Evolutionary conservation across 2,329 filamentous ascomycete species (phyloP).

Genomic region (Pyrenophora teres): DNA sequence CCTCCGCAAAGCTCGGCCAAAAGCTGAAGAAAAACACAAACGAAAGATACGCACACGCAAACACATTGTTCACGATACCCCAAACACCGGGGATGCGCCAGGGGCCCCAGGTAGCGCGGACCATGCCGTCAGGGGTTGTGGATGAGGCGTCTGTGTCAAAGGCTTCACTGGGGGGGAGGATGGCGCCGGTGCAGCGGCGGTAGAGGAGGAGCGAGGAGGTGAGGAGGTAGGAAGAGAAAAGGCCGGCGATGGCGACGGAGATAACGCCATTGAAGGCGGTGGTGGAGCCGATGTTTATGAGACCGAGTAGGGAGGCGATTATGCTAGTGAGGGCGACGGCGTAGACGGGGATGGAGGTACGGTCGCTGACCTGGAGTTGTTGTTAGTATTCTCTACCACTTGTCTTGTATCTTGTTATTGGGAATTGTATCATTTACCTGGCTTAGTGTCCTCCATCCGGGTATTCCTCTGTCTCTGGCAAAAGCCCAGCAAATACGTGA

Average conservation of each 20-base stretch:
- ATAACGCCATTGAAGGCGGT: constrained; percentile 36
- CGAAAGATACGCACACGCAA: constrained; percentile 27
- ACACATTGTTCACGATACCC: constrained; percentile 30
- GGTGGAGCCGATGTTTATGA: constrained; percentile 55
- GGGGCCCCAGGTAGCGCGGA: constrained; percentile 28
- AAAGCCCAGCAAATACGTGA: constrained; percentile 50
- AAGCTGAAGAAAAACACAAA: constrained; percentile 40
- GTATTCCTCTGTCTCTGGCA: constrained; percentile 48
- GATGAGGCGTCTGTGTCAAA: neutral
- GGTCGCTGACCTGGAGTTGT: constrained; percentile 20
- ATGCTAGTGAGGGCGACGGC: constrained; percentile 35
- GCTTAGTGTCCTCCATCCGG: constrained; percentile 39
- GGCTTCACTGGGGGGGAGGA: constrained; percentile 12
- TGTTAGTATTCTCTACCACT: constrained; percentile 6
- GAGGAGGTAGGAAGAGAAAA: constrained; percentile 36
- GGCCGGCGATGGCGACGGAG: constrained; percentile 33
- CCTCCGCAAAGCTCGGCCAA: constrained; percentile 26
- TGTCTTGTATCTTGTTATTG: neutral
- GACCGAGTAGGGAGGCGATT: constrained; percentile 49
- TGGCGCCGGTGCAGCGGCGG: constrained; percentile 31
- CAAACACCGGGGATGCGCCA: constrained; percentile 25
- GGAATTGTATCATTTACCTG: constrained; percentile 11
- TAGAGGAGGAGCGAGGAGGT: constrained; percentile 29
- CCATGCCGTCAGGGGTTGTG: constrained; percentile 11
- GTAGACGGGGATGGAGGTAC: constrained; percentile 43